Conservation (phyloP, 352 stramenopile genomes). For the Elongisporangium anandrum region DNA sequence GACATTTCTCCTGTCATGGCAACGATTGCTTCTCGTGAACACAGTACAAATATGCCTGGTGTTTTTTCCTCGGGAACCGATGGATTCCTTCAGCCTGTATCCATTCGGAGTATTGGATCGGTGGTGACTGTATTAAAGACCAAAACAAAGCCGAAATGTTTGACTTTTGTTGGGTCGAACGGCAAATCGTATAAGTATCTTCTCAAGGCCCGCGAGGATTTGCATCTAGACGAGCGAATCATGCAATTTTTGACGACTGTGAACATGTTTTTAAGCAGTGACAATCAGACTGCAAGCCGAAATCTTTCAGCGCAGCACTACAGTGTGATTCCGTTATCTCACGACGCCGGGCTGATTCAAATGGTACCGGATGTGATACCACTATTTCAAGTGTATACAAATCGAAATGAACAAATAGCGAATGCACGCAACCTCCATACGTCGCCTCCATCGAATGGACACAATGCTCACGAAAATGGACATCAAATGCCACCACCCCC, state of each 20-base stretch:
- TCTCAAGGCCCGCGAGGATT: conserved; percentile 84
- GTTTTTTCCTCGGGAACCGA: conserved; percentile 14
- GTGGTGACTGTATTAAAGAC: conserved; percentile 61
- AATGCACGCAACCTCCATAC: conserved; percentile 15
- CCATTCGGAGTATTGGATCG: conserved; percentile 29
- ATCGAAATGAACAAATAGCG: conserved; percentile 23
- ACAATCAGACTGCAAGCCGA: conserved; percentile 32
- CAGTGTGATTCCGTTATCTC: conserved; percentile 74
- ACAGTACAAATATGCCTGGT: conserved; percentile 56
- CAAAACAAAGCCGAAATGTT: conserved; percentile 85
- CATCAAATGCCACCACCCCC: conserved; percentile 20
- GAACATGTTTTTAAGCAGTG: conserved; percentile 64
- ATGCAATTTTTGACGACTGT: conserved; percentile 85
- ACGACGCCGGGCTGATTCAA: conserved; percentile 80
- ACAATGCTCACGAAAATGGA: background rate
- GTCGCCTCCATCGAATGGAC: conserved; percentile 8
- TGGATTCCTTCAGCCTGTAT: conserved; percentile 14
- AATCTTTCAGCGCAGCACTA: conserved; percentile 61
- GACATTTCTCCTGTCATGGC: conserved; percentile 71
- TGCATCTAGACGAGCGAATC: conserved; percentile 86
- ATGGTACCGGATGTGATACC: conserved; percentile 81
- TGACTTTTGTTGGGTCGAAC: conserved; percentile 76
- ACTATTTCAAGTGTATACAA: conserved; percentile 79
- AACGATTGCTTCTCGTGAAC: conserved; percentile 29
- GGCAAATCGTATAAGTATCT: conserved; percentile 74